Base-by-base conservation (phyloP, 768 basidiomycete species). In the Clitopilus passeckerianus region DNA sequence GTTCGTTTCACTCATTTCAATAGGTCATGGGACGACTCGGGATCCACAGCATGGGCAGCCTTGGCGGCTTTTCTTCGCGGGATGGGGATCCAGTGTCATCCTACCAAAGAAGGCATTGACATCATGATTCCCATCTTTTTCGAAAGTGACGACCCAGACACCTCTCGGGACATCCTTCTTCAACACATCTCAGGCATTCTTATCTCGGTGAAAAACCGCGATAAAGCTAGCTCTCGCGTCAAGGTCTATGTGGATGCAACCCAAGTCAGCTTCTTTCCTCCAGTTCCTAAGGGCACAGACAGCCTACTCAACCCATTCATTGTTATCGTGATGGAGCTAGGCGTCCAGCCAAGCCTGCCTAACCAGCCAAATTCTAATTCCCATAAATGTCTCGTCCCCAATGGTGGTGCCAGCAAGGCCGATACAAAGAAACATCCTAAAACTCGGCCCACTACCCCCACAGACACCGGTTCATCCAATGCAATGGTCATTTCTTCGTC, bases 1-100 rank as follows among this genome's bases (percentile, higher is more conserved):
- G 56, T 74, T 16, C 64, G 68, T 34, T 74, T 74, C 61, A 73
- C 73, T 2, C 73, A 74, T 57, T 74, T 70, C 55, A 67, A 44
- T 27, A 63, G 61, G 53, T 58, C 60, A 52, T 61, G 53, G 10
- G 71, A 70, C 50, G 66, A 69, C 54, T 59, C 59, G 5, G 63
- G 46, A 7, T 53, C 63, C 43, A 66, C 63, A n/a, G 50, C 65
- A 22, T 43, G 59, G 7, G 61, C 59, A 23, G 62, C 64, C 12
- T 61, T 60, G 50, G 61, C 59, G 5, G 68, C 67, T n/a, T 67
- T 72, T 41, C 33, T 65, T 34, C 65, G 72, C 50, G 62, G 63
- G 23, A 66, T 67, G 64, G 71, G 69, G 2, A 62, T 70, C 43
- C 64, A 68, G 20, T 60, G 66, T 37, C 56, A 59, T 18, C 15